These are phyloP conservation scores for Dryadomyces quercus-mongolicae DNA, from an alignment of 2,329 filamentous ascomycete species.

Conservation along the genomic window DNA sequence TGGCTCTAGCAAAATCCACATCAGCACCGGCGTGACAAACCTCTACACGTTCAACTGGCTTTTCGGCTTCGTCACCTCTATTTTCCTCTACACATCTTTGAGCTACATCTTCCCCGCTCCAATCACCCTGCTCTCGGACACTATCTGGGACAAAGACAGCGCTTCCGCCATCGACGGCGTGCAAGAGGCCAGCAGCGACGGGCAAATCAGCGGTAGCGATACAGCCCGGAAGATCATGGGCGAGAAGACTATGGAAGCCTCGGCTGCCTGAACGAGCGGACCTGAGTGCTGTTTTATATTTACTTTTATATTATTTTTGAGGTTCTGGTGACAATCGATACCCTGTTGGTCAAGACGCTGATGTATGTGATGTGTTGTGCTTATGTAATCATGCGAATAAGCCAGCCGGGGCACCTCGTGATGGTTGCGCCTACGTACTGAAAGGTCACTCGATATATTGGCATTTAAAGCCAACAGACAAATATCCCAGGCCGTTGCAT, in stretches of 20 bases:
- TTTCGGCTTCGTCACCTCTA: constrained; percentile 44
- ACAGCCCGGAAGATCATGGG: not conserved
- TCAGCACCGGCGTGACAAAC: constrained; percentile 31
- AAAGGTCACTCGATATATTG: too few species aligned
- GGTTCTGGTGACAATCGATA: too few species aligned
- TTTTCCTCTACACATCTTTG: constrained; percentile 41
- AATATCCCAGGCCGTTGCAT: too few species aligned
- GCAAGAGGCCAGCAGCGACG: constrained; percentile 11
- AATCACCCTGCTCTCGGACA: constrained; percentile 33
- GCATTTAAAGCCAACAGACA: too few species aligned
- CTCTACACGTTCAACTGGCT: constrained; percentile 57
- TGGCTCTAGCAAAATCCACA: constrained; percentile 6
- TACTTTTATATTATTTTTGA: too few species aligned
- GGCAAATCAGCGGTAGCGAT: not conserved
- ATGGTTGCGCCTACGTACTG: too few species aligned
- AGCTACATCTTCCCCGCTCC: constrained; percentile 33
- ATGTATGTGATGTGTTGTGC: too few species aligned
- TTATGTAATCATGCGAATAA: too few species aligned
- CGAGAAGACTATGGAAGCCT: constrained; percentile 1
- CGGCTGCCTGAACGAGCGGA: too few species aligned
- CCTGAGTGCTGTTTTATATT: too few species aligned
- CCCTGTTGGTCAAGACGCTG: too few species aligned
- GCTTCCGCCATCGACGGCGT: constrained; percentile 11
- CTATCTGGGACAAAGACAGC: constrained; percentile 22
- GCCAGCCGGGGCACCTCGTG: too few species aligned